Percentiles rank a stretch among this genome's conserved stretches.
Conservation (phyloP, 2,329 filamentous ascomycete genomes). For the Botrytis fragariae region DNA sequence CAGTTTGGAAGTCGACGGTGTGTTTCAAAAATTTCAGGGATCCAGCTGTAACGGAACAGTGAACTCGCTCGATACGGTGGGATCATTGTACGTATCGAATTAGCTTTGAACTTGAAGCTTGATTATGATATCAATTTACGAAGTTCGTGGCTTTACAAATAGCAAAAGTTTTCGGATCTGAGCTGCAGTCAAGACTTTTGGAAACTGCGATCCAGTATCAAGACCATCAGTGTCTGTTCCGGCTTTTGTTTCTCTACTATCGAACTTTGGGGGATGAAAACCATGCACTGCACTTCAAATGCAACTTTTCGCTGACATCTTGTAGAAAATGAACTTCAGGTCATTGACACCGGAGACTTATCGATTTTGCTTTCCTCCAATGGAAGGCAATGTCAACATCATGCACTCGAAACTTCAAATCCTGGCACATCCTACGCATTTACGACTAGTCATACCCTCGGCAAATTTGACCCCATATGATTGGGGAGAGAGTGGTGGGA, state of each 20-base stretch:
- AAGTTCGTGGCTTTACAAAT: not conserved
- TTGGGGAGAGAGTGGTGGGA: slow-evolving; percentile 63
- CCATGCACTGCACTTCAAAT: not conserved
- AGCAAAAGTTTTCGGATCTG: not conserved
- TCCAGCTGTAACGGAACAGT: not conserved
- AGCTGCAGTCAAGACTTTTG: not conserved
- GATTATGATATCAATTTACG: not conserved
- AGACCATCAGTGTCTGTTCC: not conserved
- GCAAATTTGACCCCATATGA: slow-evolving; percentile 85
- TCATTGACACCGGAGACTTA: slow-evolving; percentile 54
- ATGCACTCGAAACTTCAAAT: slow-evolving; percentile 97
- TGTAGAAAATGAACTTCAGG: slow-evolving; percentile 50
- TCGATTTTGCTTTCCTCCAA: slow-evolving; percentile 72
- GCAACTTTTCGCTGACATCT: not conserved
- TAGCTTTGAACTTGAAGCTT: not conserved
- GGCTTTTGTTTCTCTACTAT: not conserved
- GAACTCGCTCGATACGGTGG: not conserved
- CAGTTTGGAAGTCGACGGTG: not conserved
- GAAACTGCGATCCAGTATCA: not conserved
- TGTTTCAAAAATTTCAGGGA: not conserved
- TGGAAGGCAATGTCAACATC: slow-evolving; percentile 65
- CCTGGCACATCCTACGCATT: slow-evolving; percentile 69
- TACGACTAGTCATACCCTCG: slow-evolving; percentile 81
- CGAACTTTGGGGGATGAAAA: not conserved
- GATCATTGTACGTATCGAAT: too few relatives aligned